These are phyloP conservation scores for Backusella tarrabulga DNA, from an alignment of 192 early-diverging fungal genomes.

Conservation along the genomic window DNA sequence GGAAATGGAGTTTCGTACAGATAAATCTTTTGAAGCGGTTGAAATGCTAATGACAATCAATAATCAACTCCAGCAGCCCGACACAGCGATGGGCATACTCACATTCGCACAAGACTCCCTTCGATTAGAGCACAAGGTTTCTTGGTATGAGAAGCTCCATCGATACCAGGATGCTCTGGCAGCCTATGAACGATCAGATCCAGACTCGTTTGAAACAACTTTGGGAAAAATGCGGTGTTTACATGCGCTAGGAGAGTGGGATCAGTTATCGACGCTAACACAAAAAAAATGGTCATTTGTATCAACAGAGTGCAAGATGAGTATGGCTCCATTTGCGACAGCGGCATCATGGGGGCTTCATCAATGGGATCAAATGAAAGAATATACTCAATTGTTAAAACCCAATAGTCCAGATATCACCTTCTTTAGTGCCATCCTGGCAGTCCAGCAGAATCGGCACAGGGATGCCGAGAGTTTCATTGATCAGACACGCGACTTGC, in stretches of 20 bases:
- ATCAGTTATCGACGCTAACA: conserved; percentile 73
- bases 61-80: conserved; percentile 91
- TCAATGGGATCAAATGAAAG: conserved; percentile 86
- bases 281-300: conserved; percentile 73
- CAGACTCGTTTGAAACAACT: conserved; percentile 72
- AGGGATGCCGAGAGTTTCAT: conserved; percentile 73
- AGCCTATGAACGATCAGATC: conserved; percentile 81
- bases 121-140: conserved; percentile 81
- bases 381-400: conserved; percentile 80
- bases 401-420: conserved; percentile 75
- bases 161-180: conserved; percentile 92
- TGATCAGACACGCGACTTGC: conserved; percentile 72
- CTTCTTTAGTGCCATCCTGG: conserved; percentile 85
- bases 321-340: conserved; percentile 85
- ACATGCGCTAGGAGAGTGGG: conserved; percentile 95
- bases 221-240: conserved; percentile 88
- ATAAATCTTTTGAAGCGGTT: conserved; percentile 81
- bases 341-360: conserved; percentile 89
- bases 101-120: conserved; percentile 82
- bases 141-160: conserved; percentile 93
- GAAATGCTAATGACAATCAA: conserved; percentile 93
- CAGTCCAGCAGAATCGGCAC: conserved; percentile 79
- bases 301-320: conserved; percentile 57
- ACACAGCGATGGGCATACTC: conserved; percentile 94
- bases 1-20: conserved; percentile 88